phyloP scores from a whole-genome alignment of 257 asterid genomes.

The Haberlea rhodopensis region DNA sequence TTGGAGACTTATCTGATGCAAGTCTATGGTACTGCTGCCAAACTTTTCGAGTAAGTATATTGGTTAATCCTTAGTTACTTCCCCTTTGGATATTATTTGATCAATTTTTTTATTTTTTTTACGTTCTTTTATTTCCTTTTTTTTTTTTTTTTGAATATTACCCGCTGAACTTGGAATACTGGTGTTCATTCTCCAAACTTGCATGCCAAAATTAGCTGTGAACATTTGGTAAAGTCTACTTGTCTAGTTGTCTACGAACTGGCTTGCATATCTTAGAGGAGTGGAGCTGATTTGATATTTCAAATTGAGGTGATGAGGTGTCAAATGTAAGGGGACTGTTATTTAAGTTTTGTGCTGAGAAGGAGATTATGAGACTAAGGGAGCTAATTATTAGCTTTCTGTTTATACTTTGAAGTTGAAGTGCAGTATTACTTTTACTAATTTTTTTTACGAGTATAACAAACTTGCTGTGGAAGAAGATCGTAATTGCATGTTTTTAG shows the following conservation, averaged over 20 bases:
- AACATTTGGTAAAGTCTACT: neutral
- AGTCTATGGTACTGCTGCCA: conserved; percentile 62
- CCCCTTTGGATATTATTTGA: conserved; percentile 14
- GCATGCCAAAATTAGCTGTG: neutral
- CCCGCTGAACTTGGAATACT: neutral
- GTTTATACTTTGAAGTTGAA: conserved; percentile 11
- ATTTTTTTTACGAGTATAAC: conserved; percentile 5
- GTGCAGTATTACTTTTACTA: neutral
- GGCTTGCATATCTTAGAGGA: conserved; percentile 8
- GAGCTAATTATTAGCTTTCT: neutral
- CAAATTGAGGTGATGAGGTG: neutral
- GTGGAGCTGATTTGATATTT: conserved; percentile 7
- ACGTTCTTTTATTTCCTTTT: neutral
- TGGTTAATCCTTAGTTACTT: conserved; percentile 18
- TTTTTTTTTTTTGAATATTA: no score
- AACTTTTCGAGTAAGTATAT: conserved; percentile 73
- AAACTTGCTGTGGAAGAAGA: neutral
- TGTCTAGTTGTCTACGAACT: neutral
- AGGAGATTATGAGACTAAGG: neutral
- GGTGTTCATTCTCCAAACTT: neutral
- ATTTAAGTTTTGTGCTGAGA: neutral
- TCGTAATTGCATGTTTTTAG: conserved; percentile 5
- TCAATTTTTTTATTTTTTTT: conserved; percentile 4
- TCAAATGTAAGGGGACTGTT: neutral
- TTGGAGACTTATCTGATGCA: conserved; percentile 65